These are phyloP conservation scores for Delitschia confertaspora DNA, from an alignment of 495 filamentous ascomycete genomes.

Conservation along the genomic window DNA sequence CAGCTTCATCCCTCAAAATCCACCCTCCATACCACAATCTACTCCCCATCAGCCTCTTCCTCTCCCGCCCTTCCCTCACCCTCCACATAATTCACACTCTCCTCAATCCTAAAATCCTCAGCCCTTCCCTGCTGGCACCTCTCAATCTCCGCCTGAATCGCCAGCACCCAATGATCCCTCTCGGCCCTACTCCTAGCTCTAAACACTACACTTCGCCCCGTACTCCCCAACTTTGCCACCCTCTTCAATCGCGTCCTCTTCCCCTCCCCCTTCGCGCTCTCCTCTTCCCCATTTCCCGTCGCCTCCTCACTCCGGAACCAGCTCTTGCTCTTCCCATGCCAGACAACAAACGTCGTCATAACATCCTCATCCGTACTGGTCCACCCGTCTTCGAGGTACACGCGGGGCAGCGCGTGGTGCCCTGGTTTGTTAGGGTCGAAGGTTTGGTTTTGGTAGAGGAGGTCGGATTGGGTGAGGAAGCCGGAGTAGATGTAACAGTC, in stretches of 20 bases:
- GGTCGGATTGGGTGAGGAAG: constrained; percentile 55
- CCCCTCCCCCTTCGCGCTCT: constrained; percentile 7
- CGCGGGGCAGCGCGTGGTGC: constrained; percentile 52
- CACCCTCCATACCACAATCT: too few species aligned
- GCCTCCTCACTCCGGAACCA: constrained; percentile 49
- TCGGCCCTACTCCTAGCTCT: constrained; percentile 62
- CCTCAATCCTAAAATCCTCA: constrained; percentile 55
- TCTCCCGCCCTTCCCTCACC: background rate
- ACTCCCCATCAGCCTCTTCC: too few species aligned
- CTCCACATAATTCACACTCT: constrained; percentile 6
- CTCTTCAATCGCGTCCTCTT: constrained; percentile 37
- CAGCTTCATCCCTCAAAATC: too few species aligned
- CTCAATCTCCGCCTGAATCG: constrained; percentile 65
- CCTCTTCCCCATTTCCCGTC: constrained; percentile 25
- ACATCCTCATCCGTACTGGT: constrained; percentile 62
- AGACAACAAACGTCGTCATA: constrained; percentile 64
- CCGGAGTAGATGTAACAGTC: constrained; percentile 70
- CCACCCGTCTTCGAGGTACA: constrained; percentile 57
- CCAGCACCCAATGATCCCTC: constrained; percentile 69
- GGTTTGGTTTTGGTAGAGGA: constrained; percentile 60
- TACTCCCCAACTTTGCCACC: constrained; percentile 45
- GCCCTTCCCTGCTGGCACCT: constrained; percentile 44
- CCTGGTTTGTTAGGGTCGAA: constrained; percentile 62
- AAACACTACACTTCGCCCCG: constrained; percentile 61
- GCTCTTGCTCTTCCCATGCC: constrained; percentile 54